phyloP scores from a whole-genome alignment of 1,284 basidiomycete species.

The Schizophyllum commune region DNA sequence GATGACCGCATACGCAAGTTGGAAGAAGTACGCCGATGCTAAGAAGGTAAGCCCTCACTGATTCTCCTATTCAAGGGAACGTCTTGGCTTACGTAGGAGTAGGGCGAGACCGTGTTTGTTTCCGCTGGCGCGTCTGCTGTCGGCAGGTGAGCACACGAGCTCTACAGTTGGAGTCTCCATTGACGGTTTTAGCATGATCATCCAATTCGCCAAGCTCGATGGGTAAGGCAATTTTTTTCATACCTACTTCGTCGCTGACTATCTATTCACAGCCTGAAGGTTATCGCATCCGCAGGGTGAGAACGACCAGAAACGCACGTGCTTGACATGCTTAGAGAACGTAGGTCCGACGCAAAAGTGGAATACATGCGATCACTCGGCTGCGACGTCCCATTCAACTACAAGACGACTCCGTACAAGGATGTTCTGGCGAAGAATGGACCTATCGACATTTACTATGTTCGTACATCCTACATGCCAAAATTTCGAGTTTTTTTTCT shows the following conservation, averaged over 20 bases:
- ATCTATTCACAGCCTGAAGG: constrained; percentile 2
- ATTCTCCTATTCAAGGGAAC: neutral
- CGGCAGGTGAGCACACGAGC: constrained; percentile 1
- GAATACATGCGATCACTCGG: constrained; percentile 11
- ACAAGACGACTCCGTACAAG: constrained; percentile 4
- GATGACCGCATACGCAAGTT: constrained; percentile 17
- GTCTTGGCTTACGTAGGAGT: neutral
- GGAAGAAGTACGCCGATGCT: constrained; percentile 8
- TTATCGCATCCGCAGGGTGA: constrained; percentile 9
- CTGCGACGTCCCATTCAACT: constrained; percentile 12
- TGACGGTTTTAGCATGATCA: constrained; percentile 1
- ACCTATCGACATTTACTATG: constrained; percentile 2
- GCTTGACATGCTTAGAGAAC: neutral
- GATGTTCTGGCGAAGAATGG: constrained; percentile 1
- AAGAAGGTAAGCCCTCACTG: constrained; percentile 9
- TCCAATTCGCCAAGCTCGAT: constrained; percentile 9
- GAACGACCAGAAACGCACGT: neutral
- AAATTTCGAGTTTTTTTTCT: constrained; percentile 7
- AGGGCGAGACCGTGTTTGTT: constrained; percentile 8
- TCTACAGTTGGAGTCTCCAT: too few relatives aligned
- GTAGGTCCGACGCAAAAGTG: constrained; percentile 8
- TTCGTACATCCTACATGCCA: neutral
- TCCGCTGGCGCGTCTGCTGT: constrained; percentile 9
- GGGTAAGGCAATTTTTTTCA: neutral
- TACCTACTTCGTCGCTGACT: too few relatives aligned